Percentiles rank a stretch among this genome's conserved stretches.
Evolutionary conservation across 1,284 basidiomycete species (phyloP).

Genomic region (Xerocomus minutiporus): DNA sequence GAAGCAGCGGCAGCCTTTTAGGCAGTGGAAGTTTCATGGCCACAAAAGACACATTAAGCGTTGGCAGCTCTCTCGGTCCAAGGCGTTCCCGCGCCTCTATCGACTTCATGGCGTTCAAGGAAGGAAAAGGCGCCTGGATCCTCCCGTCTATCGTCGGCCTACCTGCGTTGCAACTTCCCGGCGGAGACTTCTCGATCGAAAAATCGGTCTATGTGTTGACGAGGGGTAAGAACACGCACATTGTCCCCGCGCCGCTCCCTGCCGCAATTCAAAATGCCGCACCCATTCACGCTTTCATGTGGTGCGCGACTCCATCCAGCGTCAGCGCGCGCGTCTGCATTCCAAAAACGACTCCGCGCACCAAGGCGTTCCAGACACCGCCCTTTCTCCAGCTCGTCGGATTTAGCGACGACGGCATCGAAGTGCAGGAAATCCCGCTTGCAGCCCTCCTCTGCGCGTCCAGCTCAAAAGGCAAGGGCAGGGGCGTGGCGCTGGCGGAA

Average conservation of each 20-base stretch:
- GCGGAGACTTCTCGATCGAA: constrained; percentile 18
- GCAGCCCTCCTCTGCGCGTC: constrained; percentile 24
- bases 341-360: constrained; percentile 16
- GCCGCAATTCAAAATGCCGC: constrained; percentile 41
- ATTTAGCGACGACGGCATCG: constrained; percentile 63
- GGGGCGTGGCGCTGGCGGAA: constrained; percentile 46
- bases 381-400: constrained; percentile 63
- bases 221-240: constrained; percentile 61
- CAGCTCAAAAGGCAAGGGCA: constrained; percentile 25
- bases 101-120: constrained; percentile 45
- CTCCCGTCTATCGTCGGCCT: constrained; percentile 49
- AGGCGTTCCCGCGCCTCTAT: constrained; percentile 52
- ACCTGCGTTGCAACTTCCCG: constrained; percentile 32
- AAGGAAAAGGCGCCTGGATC: constrained; percentile 51
- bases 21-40: constrained; percentile 21
- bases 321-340: constrained; percentile 50
- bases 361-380: not conserved
- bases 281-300: constrained; percentile 53
- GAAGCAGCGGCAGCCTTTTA: constrained; percentile 25
- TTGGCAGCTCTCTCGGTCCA: constrained; percentile 13
- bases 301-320: constrained; percentile 55
- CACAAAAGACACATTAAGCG: constrained; percentile 22
- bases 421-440: constrained; percentile 60
- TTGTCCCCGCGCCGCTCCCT: constrained; percentile 64
- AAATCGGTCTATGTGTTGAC: constrained; percentile 60